Conservation (phyloP, 345 rosid species). For the Limnanthes douglasii region DNA sequence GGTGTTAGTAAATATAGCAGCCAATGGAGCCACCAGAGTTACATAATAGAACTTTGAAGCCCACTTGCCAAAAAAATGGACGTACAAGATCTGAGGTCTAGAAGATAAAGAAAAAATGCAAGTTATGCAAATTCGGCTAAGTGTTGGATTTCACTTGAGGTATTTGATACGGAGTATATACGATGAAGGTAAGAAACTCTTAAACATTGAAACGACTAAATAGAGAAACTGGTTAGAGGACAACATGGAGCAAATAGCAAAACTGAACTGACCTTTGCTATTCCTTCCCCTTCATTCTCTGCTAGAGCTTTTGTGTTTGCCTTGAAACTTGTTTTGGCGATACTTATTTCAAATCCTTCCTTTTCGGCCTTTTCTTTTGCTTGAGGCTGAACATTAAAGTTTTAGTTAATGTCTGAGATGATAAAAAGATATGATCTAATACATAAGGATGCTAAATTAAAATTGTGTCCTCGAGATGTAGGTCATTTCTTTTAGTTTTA, state of each 20-base stretch:
- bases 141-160: too few species aligned
- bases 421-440: neutral
- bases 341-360: constrained; percentile 83
- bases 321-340: constrained; percentile 94
- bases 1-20: constrained; percentile 3
- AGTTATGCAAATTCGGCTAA: too few species aligned
- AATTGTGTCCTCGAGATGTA: too few species aligned
- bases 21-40: constrained; percentile 5
- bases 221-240: too few species aligned
- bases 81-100: neutral
- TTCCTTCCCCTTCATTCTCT: constrained; percentile 96
- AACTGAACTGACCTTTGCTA: constrained; percentile 58
- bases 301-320: constrained; percentile 98
- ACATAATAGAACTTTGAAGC: too few species aligned
- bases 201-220: neutral
- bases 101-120: too few species aligned
- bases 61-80: too few species aligned
- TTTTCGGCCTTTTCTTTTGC: constrained; percentile 88
- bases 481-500: too few species aligned
- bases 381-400: constrained; percentile 52
- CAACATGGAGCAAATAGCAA: constrained; percentile 2
- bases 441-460: too few species aligned
- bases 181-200: neutral
- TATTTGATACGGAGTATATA: neutral
- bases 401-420: constrained; percentile 7